Conservation (phyloP, 768 basidiomycete species). For the Hydnomerulius pinastri region DNA sequence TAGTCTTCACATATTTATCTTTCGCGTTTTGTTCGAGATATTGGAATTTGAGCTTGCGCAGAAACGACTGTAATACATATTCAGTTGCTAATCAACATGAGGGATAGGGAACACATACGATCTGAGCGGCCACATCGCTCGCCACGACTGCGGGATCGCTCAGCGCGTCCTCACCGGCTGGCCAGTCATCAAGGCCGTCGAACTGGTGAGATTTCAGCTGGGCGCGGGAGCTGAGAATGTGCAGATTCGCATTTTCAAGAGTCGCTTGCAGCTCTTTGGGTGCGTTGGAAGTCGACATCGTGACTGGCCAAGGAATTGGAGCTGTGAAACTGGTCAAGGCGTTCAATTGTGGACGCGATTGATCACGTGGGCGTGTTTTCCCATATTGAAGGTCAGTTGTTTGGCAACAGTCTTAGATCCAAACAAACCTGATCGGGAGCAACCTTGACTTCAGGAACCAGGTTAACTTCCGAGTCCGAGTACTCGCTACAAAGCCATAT, state of each 20-base stretch:
- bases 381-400: too few relatives aligned
- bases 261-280: conserved; percentile 27
- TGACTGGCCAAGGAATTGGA: not conserved
- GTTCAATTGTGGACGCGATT: not conserved
- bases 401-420: not conserved
- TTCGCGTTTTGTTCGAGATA: conserved; percentile 92
- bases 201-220: conserved; percentile 28
- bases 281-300: conserved; percentile 23
- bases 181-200: conserved; percentile 30
- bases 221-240: conserved; percentile 22
- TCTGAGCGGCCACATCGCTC: conserved; percentile 59
- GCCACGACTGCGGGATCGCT: conserved; percentile 60
- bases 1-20: conserved; percentile 82
- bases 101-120: conserved; percentile 42
- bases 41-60: conserved; percentile 85
- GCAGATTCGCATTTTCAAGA: conserved; percentile 26
- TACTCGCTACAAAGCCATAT: not conserved
- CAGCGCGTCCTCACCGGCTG: conserved; percentile 27
- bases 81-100: conserved; percentile 1
- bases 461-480: not conserved
- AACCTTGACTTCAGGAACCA: too few relatives aligned
- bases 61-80: conserved; percentile 51
- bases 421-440: conserved; percentile 2
- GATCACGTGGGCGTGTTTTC: not conserved
- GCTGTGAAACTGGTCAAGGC: too few relatives aligned